Conservation (phyloP, 192 early-diverging fungal genomes). For the Coemansia interrupta region DNA sequence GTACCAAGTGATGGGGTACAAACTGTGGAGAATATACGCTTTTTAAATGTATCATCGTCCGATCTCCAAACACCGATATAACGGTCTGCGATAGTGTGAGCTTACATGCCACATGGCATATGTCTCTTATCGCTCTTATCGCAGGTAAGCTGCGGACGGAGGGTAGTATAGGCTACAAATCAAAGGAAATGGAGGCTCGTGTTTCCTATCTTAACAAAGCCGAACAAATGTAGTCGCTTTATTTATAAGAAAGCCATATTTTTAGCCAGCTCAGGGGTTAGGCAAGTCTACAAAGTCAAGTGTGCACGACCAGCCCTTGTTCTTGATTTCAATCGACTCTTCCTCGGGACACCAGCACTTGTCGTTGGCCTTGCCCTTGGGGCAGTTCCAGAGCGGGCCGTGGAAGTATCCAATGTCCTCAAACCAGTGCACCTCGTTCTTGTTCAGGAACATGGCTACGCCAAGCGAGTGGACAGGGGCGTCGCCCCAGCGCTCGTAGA, state of each 20-base stretch:
- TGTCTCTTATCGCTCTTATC: no score
- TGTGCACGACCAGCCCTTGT: constrained; percentile 46
- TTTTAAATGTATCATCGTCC: neutral
- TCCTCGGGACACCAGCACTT: constrained; percentile 47
- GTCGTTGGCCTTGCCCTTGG: constrained; percentile 38
- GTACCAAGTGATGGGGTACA: neutral
- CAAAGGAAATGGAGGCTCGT: neutral
- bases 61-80: constrained; percentile 1
- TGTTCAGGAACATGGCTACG: constrained; percentile 57
- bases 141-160: neutral
- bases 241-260: neutral
- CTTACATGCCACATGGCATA: constrained; percentile 3
- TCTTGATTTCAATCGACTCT: constrained; percentile 44
- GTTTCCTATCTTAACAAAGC: neutral
- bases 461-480: constrained; percentile 62
- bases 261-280: neutral
- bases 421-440: constrained; percentile 63
- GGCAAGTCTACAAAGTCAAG: constrained; percentile 39
- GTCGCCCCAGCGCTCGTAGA: constrained; percentile 64
- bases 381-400: constrained; percentile 44
- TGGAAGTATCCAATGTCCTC: constrained; percentile 68
- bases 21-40: neutral
- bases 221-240: neutral
- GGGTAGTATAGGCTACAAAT: neutral
- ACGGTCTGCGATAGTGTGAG: constrained; percentile 8